phyloP scores from a whole-genome alignment of 345 rosid genomes.

The Clausena lansium region DNA sequence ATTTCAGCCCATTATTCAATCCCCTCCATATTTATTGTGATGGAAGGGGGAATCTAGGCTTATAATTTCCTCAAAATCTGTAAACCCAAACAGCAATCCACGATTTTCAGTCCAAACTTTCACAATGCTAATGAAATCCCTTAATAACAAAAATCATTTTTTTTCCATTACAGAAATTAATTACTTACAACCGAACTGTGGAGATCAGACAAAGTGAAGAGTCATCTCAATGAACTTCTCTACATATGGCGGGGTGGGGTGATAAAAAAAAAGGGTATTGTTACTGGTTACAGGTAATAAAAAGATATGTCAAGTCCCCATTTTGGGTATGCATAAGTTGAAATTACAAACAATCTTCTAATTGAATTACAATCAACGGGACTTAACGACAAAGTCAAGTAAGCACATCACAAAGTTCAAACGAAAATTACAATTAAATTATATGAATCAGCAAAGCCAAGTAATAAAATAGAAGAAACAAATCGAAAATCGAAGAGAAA shows the following conservation, averaged over 20 bases:
- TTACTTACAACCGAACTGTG: background rate
- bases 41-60: background rate
- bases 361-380: too few species aligned
- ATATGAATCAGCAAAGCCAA: background rate
- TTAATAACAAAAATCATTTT: background rate
- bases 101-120: background rate
- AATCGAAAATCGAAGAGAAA: background rate
- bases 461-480: background rate
- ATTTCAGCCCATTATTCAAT: background rate
- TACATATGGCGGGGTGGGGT: background rate
- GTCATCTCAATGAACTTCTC: background rate
- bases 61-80: background rate
- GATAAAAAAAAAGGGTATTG: background rate
- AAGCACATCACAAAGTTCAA: conserved; percentile 16
- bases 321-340: background rate
- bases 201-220: background rate
- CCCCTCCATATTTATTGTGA: background rate
- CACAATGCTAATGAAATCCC: background rate
- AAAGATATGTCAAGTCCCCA: background rate
- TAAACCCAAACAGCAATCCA: background rate
- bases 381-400: background rate
- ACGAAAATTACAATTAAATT: background rate
- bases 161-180: background rate
- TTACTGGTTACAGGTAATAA: background rate
- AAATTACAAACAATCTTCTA: too few species aligned